Conservation (phyloP, 768 basidiomycete genomes). For the Naganishia antarctica region DNA sequence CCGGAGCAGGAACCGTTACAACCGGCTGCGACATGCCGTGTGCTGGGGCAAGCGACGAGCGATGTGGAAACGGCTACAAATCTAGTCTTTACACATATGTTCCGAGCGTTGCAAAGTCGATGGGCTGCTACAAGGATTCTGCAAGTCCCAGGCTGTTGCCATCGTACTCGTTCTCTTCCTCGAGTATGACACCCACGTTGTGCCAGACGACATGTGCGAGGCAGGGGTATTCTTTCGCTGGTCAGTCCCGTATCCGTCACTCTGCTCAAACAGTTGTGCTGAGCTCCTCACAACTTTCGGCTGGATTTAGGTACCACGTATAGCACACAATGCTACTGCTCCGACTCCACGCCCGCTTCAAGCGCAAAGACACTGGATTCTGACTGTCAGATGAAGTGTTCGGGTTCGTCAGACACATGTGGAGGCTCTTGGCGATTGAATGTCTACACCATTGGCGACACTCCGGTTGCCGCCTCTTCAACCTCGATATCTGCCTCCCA, state of each 20-base stretch:
- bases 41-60: constrained; percentile 4
- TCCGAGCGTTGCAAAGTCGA: constrained; percentile 19
- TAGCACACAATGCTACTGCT: constrained; percentile 53
- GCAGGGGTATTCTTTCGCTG: constrained; percentile 59
- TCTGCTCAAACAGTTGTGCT: too few relatives aligned
- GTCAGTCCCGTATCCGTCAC: constrained; percentile 18
- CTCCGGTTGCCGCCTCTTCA: neutral
- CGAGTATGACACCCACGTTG: constrained; percentile 57
- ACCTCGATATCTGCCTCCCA: too few relatives aligned
- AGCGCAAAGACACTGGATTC: constrained; percentile 56
- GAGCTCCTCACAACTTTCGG: neutral
- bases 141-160: constrained; percentile 31
- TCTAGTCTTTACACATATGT: constrained; percentile 14
- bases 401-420: constrained; percentile 51
- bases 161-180: constrained; percentile 48
- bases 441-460: constrained; percentile 1
- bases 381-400: constrained; percentile 69
- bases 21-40: constrained; percentile 20
- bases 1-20: neutral
- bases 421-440: constrained; percentile 37
- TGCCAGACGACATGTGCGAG: constrained; percentile 61
- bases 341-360: constrained; percentile 52
- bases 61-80: constrained; percentile 9
- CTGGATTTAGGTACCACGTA: neutral
- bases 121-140: constrained; percentile 40